Percentiles rank a stretch among this genome's conserved stretches.
phyloP scores from a whole-genome alignment of 1,139 yeast genomes.

The Sugiyamaella neomexicana region DNA sequence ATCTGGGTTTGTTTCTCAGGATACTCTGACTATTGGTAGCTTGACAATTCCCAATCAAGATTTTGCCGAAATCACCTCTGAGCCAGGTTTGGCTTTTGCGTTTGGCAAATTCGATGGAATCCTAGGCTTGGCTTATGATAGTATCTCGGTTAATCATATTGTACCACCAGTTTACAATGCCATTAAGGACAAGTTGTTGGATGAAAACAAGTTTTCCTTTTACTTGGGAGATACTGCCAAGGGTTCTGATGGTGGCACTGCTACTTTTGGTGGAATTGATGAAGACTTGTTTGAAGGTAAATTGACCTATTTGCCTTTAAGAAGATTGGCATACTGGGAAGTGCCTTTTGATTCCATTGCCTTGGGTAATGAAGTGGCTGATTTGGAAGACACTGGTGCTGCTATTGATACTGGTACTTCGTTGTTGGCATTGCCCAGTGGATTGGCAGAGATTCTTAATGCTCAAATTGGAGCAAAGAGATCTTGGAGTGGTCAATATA shows the following conservation, averaged over 20 bases:
- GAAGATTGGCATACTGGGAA: slow-evolving; percentile 99
- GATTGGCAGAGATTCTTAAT: slow-evolving; percentile 91
- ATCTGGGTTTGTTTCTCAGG: slow-evolving; percentile 89
- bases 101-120: slow-evolving; percentile 97
- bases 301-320: slow-evolving; percentile 91
- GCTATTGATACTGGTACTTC: slow-evolving; percentile 99
- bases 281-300: slow-evolving; percentile 72
- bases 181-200: slow-evolving; percentile 73
- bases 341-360: slow-evolving; percentile 88
- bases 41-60: slow-evolving; percentile 81
- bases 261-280: slow-evolving; percentile 94
- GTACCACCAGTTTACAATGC: slow-evolving; percentile 96
- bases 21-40: slow-evolving; percentile 76
- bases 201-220: slow-evolving; percentile 82
- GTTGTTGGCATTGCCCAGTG: slow-evolving; percentile 88
- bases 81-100: slow-evolving; percentile 97
- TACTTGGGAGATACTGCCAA: slow-evolving; percentile 78
- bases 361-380: slow-evolving; percentile 88
- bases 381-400: slow-evolving; percentile 82
- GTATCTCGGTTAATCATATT: slow-evolving; percentile 81
- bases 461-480: slow-evolving; percentile 95
- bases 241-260: slow-evolving; percentile 78
- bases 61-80: slow-evolving; percentile 95
- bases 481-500: slow-evolving; percentile 96
- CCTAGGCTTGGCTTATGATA: slow-evolving; percentile 88